Base-by-base conservation (phyloP, 2,329 filamentous ascomycete genomes). In the Sordariomycetes sp. region DNA sequence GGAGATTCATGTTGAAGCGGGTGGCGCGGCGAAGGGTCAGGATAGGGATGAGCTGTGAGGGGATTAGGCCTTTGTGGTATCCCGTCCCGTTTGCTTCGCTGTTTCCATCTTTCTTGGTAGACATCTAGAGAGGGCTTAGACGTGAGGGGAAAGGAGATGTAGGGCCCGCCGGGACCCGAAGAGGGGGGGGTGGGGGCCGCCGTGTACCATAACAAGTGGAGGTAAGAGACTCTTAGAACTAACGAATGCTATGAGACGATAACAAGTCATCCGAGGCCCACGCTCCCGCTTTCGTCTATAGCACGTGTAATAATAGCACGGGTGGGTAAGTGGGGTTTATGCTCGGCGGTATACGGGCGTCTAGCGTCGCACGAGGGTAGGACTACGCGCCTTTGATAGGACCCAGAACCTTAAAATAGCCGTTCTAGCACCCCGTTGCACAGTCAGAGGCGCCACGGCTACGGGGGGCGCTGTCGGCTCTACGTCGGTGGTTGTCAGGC, bases 41-140 rank as follows among this genome's bases (percentile, higher is more conserved):
- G 51, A 39, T n/a, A 56, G 20, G 48, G 55, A 57, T 20, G 56
- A 57, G 52, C 52, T 57, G 2, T 57, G 32, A 54, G 20, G 28
- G 28, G 5, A 24, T 50, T 8, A 3, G 28, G 28, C 28, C 8
- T 32, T 4, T 32, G n/a, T 32, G 8, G 28, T 32, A 32, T 32
- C 28, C 8, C 8, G 28, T 32, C 8, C 28, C n/a, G 24, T 22
- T 12, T 22, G 1, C 20, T 4, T 20, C 7, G 8, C 13, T 50
- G 3, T 42, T 3, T n/a, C n/a, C 17, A 3, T 17, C 15, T 45
- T 45, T 45, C 2, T 15, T 45, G 39, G 15, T 45, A 17, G 15
- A 7, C 45, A 50, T 50, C 20, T 12, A 20, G 45, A 22, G 45
- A 22, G 22, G n/a, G 20, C n/a, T 22, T 12, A 20, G 45, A 22